These are phyloP conservation scores for Periconia sp. DNA, from an alignment of 2,329 filamentous ascomycete species.

Conservation along the genomic window DNA sequence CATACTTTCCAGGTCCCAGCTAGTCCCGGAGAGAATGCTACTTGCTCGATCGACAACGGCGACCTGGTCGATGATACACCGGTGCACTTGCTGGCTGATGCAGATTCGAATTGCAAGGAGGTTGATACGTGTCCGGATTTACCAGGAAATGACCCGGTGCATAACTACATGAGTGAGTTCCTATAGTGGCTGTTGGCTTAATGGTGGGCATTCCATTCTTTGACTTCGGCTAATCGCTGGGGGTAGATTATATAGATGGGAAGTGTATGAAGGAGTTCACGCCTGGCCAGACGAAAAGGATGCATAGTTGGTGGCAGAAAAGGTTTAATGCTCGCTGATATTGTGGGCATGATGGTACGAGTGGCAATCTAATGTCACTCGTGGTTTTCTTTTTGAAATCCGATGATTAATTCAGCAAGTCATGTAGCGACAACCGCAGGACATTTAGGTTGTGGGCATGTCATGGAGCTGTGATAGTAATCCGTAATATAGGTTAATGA, in stretches of 20 bases:
- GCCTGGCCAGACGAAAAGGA: not conserved
- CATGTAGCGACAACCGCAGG: too few relatives aligned
- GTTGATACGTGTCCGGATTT: not conserved
- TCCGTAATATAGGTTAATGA: too few relatives aligned
- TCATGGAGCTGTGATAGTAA: too few relatives aligned
- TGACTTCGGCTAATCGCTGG: not conserved
- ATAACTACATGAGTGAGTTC: conserved; percentile 4
- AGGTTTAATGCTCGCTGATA: too few relatives aligned
- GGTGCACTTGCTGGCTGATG: not conserved
- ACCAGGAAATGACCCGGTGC: not conserved
- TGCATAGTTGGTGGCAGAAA: not conserved
- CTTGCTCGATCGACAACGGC: not conserved
- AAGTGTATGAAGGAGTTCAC: conserved; percentile 7
- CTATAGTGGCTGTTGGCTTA: too few relatives aligned
- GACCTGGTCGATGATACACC: not conserved
- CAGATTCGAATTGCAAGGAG: not conserved
- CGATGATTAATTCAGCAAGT: too few relatives aligned
- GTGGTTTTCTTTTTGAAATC: too few relatives aligned
- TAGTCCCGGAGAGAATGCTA: conserved; percentile 9
- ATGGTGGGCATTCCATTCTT: not conserved
- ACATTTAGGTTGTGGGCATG: too few relatives aligned
- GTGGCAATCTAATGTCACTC: too few relatives aligned
- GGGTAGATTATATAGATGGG: not conserved
- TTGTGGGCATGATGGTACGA: too few relatives aligned
- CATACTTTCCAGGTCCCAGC: conserved; percentile 26